phyloP scores from a whole-genome alignment of 164 flowering plant species.

The Vitis rupestris region DNA sequence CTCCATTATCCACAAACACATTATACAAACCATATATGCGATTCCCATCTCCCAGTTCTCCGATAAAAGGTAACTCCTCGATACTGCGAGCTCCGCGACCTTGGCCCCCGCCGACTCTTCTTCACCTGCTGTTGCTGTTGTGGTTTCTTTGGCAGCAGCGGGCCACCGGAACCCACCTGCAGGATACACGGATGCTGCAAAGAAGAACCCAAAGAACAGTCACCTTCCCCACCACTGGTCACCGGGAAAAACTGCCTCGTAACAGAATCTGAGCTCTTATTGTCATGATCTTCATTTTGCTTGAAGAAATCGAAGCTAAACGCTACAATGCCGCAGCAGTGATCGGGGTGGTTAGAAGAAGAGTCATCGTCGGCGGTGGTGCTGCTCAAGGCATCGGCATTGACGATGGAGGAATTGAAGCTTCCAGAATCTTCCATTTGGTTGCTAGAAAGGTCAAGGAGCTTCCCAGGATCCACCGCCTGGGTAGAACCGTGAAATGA shows the following conservation, averaged over 20 bases:
- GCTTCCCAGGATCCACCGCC: not conserved
- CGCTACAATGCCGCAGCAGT: not conserved
- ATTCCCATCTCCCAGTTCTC: slow-evolving; percentile 60
- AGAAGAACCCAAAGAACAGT: not conserved
- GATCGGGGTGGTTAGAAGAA: slow-evolving; percentile 6
- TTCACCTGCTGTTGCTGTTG: slow-evolving; percentile 24
- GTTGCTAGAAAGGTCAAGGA: slow-evolving; percentile 1
- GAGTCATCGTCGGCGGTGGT: slow-evolving; percentile 14
- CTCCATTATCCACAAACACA: too few relatives aligned
- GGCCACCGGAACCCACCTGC: slow-evolving; percentile 2
- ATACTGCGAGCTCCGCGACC: slow-evolving; percentile 60
- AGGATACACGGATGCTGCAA: slow-evolving; percentile 15
- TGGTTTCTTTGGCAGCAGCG: slow-evolving; percentile 12
- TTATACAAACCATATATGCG: slow-evolving; percentile 50
- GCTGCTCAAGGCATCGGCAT: slow-evolving; percentile 11
- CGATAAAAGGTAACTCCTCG: slow-evolving; percentile 56
- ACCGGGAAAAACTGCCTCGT: slow-evolving; percentile 27
- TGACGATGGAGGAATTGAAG: slow-evolving; percentile 25
- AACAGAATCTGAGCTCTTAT: too few relatives aligned
- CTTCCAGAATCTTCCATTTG: slow-evolving; percentile 25
- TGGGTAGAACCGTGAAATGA: slow-evolving; percentile 9
- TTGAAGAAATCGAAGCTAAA: slow-evolving; percentile 20
- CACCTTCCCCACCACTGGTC: not conserved
- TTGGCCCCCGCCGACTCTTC: slow-evolving; percentile 52
- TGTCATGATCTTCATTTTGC: not conserved